A percentile compares a stretch with the other conserved stretches of the same genome.
phyloP scores from a whole-genome alignment of 306 rosid species.

The Cajanus cajan region DNA sequence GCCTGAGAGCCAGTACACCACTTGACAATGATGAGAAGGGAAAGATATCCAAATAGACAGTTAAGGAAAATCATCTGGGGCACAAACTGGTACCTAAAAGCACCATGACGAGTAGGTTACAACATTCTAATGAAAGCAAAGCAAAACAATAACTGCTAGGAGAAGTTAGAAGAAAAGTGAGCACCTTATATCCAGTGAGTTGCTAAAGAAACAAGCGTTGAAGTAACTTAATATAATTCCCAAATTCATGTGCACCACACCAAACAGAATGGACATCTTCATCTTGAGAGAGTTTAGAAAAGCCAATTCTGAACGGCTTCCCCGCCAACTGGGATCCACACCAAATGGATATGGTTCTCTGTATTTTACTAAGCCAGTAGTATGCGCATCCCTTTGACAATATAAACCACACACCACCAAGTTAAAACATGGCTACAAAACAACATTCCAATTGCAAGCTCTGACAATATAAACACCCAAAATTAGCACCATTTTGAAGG shows the following conservation, averaged over 20 bases:
- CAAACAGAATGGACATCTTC: slow-evolving; percentile 88
- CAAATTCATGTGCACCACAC: slow-evolving; percentile 82
- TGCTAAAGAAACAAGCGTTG: slow-evolving; percentile 67
- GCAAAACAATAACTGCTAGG: slow-evolving; percentile 8
- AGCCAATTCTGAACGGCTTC: slow-evolving; percentile 84
- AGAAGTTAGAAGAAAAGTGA: slow-evolving; percentile 20
- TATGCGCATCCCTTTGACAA: slow-evolving; percentile 75
- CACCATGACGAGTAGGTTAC: slow-evolving; percentile 28
- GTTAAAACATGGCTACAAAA: background rate
- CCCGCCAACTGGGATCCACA: slow-evolving; percentile 96
- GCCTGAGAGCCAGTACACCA: slow-evolving; percentile 58
- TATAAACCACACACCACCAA: background rate
- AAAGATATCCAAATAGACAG: slow-evolving; percentile 88
- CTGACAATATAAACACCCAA: background rate
- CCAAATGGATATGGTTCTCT: slow-evolving; percentile 84
- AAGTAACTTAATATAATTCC: slow-evolving; percentile 84
- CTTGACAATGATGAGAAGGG: slow-evolving; percentile 82
- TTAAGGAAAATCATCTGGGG: slow-evolving; percentile 89
- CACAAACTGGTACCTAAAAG: slow-evolving; percentile 83
- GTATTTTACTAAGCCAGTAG: slow-evolving; percentile 70
- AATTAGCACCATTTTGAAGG: background rate
- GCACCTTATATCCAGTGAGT: slow-evolving; percentile 74
- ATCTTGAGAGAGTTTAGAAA: slow-evolving; percentile 88
- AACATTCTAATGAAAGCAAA: slow-evolving; percentile 10
- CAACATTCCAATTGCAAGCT: slow-evolving; percentile 5